Percentiles rank a stretch among this genome's conserved stretches.
phyloP scores from a whole-genome alignment of 805 yeast genomes.

The Candida easanensis region DNA sequence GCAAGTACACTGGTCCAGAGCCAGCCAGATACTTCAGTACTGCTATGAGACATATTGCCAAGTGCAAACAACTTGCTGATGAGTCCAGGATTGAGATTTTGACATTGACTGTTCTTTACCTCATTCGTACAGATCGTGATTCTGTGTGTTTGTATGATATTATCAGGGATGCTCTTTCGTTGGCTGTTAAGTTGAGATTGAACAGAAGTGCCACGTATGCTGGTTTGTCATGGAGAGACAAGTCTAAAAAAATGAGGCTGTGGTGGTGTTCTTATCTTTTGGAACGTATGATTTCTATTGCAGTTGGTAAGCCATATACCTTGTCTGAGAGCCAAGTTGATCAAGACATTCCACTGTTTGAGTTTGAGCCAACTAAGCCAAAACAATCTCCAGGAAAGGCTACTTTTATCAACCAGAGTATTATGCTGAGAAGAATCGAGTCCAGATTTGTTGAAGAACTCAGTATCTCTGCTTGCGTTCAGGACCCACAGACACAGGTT shows the following conservation, averaged over 20 bases:
- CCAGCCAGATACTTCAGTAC: conserved; percentile 57
- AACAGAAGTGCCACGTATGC: conserved; percentile 37
- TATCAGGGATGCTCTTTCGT: conserved; percentile 48
- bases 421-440: conserved; percentile 56
- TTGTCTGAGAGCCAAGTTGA: conserved; percentile 51
- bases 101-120: conserved; percentile 49
- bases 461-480: conserved; percentile 34
- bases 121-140: conserved; percentile 61
- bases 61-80: conserved; percentile 39
- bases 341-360: conserved; percentile 47
- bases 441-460: conserved; percentile 55
- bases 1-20: conserved; percentile 51
- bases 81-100: conserved; percentile 51
- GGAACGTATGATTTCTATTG: conserved; percentile 59
- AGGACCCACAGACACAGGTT: conserved; percentile 14
- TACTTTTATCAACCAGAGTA: conserved; percentile 52
- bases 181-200: conserved; percentile 37
- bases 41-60: conserved; percentile 53
- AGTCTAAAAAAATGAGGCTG: conserved; percentile 45
- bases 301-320: conserved; percentile 57
- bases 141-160: conserved; percentile 51
- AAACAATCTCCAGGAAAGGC: conserved; percentile 19
- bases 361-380: conserved; percentile 39
- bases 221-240: conserved; percentile 24
- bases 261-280: conserved; percentile 66